Conservation (phyloP, 768 basidiomycete genomes). For the Hygrocybe punicea region DNA sequence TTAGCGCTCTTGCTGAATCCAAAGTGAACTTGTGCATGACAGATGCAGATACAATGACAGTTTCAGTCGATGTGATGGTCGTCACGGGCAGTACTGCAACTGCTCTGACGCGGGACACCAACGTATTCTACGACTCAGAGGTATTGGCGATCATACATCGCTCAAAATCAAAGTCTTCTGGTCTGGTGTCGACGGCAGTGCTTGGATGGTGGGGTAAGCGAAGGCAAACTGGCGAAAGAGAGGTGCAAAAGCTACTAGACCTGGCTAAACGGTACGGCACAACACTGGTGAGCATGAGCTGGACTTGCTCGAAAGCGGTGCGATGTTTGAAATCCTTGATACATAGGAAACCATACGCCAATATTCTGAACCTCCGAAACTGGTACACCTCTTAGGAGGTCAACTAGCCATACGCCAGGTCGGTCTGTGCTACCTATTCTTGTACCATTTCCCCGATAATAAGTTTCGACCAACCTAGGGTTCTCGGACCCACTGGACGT, state of each 20-base stretch:
- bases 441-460: neutral
- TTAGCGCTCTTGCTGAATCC: conserved; percentile 44
- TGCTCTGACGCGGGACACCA: conserved; percentile 42
- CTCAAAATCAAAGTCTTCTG: conserved; percentile 58
- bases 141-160: conserved; percentile 66
- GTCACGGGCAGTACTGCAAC: conserved; percentile 52
- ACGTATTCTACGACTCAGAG: conserved; percentile 74
- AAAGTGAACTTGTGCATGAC: conserved; percentile 16
- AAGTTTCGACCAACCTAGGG: conserved; percentile 43
- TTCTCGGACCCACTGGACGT: conserved; percentile 66
- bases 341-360: conserved; percentile 52
- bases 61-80: conserved; percentile 72
- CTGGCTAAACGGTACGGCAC: conserved; percentile 74
- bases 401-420: conserved; percentile 75
- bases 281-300: conserved; percentile 43
- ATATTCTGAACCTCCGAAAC: conserved; percentile 57
- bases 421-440: conserved; percentile 8
- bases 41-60: conserved; percentile 43
- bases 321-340: neutral
- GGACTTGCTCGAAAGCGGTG: conserved; percentile 2
- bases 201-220: conserved; percentile 76
- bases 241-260: conserved; percentile 65
- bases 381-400: conserved; percentile 66
- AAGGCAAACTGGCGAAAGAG: conserved; percentile 51
- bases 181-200: conserved; percentile 63